Conservation (phyloP, 2,329 filamentous ascomycete genomes). For the Elsinoe australis region DNA sequence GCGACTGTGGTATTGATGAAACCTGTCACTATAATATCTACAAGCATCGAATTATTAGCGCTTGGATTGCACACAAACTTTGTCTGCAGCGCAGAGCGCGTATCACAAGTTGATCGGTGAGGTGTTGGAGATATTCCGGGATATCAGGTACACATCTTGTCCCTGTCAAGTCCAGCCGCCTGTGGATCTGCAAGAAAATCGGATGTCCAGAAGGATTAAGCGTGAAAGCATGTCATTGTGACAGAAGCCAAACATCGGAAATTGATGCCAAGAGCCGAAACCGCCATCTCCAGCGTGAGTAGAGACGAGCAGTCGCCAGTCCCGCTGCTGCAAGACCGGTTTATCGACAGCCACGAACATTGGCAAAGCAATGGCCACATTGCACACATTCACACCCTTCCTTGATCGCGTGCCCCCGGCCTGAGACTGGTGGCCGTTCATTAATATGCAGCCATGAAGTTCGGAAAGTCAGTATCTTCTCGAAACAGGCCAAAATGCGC, state of each 20-base stretch:
- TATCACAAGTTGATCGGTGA: too few relatives aligned
- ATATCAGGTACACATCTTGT: too few relatives aligned
- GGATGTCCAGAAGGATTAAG: neutral
- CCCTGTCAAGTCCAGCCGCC: too few relatives aligned
- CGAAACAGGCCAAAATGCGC: neutral
- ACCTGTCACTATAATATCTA: too few relatives aligned
- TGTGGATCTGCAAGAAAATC: conserved; percentile 7
- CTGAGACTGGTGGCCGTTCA: conserved; percentile 15
- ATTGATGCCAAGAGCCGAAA: too few relatives aligned
- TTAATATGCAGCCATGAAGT: conserved; percentile 24
- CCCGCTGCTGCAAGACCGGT: conserved; percentile 2
- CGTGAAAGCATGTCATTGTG: conserved; percentile 6
- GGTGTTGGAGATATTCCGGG: too few relatives aligned
- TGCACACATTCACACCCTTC: conserved; percentile 1
- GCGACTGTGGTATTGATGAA: too few relatives aligned
- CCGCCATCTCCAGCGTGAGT: neutral
- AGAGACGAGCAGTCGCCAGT: too few relatives aligned
- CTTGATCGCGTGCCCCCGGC: conserved; percentile 5
- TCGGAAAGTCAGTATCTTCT: conserved; percentile 22
- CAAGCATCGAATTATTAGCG: too few relatives aligned
- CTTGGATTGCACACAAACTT: too few relatives aligned
- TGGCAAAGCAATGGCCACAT: conserved; percentile 11
- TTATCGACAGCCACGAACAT: conserved; percentile 11
- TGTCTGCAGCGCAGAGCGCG: too few relatives aligned
- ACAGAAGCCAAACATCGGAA: conserved; percentile 4